A percentile compares a stretch with the other conserved stretches of the same genome.
Evolutionary conservation across 129 eudicot species (phyloP).

Genomic region (Flaveria ramosissima): DNA sequence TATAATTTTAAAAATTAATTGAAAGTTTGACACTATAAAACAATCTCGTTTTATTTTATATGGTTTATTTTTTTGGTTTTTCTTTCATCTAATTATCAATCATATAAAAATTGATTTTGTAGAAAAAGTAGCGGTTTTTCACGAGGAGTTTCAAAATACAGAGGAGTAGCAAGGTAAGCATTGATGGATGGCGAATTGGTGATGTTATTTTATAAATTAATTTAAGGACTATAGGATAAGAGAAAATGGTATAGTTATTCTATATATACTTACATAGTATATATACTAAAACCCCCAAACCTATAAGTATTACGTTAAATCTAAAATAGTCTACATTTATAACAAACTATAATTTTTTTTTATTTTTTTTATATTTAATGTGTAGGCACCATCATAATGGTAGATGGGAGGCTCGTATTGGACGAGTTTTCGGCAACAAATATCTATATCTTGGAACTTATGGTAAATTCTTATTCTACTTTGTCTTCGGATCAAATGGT

Average conservation of each 20-base stretch:
- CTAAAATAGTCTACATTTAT: no score
- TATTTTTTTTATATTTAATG: constrained; percentile 25
- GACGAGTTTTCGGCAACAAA: constrained; percentile 83
- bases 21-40: no score
- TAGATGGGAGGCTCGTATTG: constrained; percentile 96
- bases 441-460: constrained; percentile 86
- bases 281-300: no score
- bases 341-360: background rate
- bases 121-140: constrained; percentile 93
- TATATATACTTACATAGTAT: no score
- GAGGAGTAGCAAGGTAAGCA: constrained; percentile 91
- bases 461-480: constrained; percentile 39
- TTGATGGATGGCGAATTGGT: background rate
- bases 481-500: no score
- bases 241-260: no score
- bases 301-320: no score
- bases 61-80: no score
- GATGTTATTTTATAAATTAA: background rate
- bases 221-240: background rate
- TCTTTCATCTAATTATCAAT: no score
- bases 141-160: constrained; percentile 88
- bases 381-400: constrained; percentile 93
- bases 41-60: no score
- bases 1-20: no score
- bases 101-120: background rate